Percentiles rank a stretch among this genome's conserved stretches.
phyloP scores from a whole-genome alignment of 2,329 filamentous ascomycete species.

The Monosporascus cannonballus region DNA sequence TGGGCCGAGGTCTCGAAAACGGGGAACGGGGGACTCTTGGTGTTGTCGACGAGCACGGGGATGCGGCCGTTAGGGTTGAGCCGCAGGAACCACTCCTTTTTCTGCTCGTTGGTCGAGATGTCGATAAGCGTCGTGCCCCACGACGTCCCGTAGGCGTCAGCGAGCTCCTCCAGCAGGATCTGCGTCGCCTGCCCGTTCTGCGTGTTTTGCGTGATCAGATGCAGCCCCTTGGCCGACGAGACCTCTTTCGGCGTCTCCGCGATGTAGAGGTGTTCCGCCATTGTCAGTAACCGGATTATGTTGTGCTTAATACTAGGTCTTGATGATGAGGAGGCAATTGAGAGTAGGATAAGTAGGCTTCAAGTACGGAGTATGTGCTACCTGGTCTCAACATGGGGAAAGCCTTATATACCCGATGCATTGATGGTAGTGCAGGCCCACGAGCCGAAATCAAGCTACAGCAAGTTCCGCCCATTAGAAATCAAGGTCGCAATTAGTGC shows the following conservation, averaged over 20 bases:
- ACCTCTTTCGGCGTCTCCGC: conserved; percentile 17
- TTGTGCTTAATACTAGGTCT: no score
- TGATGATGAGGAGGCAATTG: no score
- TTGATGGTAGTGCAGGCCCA: no score
- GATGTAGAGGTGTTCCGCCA: conserved; percentile 17
- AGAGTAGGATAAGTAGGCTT: no score
- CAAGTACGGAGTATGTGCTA: no score
- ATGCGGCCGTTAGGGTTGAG: conserved; percentile 44
- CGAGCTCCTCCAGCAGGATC: conserved; percentile 39
- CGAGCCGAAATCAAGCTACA: background rate
- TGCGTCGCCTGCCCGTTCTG: conserved; percentile 18
- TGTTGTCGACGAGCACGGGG: conserved; percentile 45
- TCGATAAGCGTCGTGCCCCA: conserved; percentile 43
- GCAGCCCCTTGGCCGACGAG: conserved; percentile 14
- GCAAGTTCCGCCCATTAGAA: background rate
- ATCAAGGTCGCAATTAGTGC: background rate
- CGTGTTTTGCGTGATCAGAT: conserved; percentile 19
- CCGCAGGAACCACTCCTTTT: conserved; percentile 47
- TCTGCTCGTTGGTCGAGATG: conserved; percentile 47
- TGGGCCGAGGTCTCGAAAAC: conserved; percentile 48
- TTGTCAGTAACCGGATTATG: background rate
- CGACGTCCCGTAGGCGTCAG: conserved; percentile 40
- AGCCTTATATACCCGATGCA: no score
- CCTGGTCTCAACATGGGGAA: no score
- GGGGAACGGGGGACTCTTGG: conserved; percentile 39